Percentiles rank a stretch among this genome's conserved stretches.
Evolutionary conservation across 225 moss, liverwort and hornwort genomes (phyloP).

Genomic region (Ulota crispa): DNA sequence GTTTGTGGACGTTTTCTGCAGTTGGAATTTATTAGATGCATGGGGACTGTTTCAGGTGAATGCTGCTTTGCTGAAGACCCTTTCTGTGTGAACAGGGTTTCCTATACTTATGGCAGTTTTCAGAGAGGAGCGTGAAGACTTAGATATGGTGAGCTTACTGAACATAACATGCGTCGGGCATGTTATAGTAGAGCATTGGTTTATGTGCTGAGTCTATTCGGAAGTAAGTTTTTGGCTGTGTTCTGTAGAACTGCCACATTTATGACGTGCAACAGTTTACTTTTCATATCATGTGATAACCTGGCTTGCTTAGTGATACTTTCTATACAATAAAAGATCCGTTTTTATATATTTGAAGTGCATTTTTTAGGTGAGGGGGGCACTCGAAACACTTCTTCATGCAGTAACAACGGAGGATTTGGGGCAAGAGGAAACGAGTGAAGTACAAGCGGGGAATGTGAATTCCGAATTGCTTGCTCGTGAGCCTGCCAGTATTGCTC

Average conservation of each 20-base stretch:
- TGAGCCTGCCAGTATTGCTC: constrained; percentile 73
- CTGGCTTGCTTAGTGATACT: background rate
- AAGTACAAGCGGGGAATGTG: constrained; percentile 73
- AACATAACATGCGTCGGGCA: background rate
- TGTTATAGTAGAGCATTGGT: background rate
- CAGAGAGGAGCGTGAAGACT: constrained; percentile 94
- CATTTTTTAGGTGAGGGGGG: constrained; percentile 74
- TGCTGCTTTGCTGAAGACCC: constrained; percentile 63
- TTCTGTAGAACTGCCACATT: background rate
- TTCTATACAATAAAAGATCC: background rate
- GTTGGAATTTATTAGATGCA: constrained; percentile 64
- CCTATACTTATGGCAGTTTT: constrained; percentile 93
- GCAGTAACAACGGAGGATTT: constrained; percentile 79
- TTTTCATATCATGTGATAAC: background rate
- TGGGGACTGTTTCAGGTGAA: constrained; percentile 60
- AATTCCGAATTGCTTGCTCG: constrained; percentile 90
- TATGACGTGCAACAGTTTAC: background rate
- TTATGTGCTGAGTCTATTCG: background rate
- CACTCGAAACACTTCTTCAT: constrained; percentile 91
- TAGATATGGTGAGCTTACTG: constrained; percentile 78
- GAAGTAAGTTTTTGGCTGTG: background rate
- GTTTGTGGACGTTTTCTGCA: constrained; percentile 1
- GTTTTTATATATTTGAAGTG: background rate
- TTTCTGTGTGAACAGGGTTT: constrained; percentile 83
- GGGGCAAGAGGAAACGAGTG: constrained; percentile 60